Evolutionary conservation across 1,284 basidiomycete genomes (phyloP).

Genomic region (Sporisorium graminicola): DNA sequence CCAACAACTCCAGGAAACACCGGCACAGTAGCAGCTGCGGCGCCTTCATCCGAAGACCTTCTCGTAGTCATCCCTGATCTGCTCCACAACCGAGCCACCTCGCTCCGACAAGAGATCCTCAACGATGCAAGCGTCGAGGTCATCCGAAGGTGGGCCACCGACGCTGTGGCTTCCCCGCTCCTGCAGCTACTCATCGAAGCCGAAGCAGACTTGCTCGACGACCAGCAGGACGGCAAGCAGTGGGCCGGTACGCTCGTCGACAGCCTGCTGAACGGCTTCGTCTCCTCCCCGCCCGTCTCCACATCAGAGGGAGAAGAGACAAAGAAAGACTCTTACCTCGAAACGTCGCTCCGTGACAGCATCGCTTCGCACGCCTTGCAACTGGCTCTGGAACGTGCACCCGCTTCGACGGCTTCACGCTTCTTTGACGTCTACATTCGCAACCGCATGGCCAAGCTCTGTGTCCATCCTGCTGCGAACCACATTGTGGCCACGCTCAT

Average conservation of each 20-base stretch:
- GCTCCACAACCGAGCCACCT: slow-evolving; percentile 26
- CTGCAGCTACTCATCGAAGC: slow-evolving; percentile 57
- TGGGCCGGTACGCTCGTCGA: slow-evolving; percentile 50
- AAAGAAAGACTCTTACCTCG: slow-evolving; percentile 57
- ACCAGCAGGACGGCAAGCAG: background rate
- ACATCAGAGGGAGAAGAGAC: slow-evolving; percentile 4
- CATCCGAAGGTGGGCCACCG: slow-evolving; percentile 46
- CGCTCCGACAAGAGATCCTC: slow-evolving; percentile 26
- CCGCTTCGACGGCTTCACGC: slow-evolving; percentile 17
- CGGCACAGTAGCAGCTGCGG: background rate
- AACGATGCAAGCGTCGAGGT: slow-evolving; percentile 12
- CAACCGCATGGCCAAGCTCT: slow-evolving; percentile 58
- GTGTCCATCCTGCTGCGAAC: slow-evolving; percentile 65
- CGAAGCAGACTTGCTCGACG: slow-evolving; percentile 43
- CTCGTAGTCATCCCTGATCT: slow-evolving; percentile 35
- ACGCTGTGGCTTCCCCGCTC: slow-evolving; percentile 57
- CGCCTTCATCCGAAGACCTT: slow-evolving; percentile 12
- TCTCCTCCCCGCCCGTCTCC: slow-evolving; percentile 11
- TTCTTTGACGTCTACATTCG: slow-evolving; percentile 61
- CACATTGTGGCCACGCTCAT: slow-evolving; percentile 58
- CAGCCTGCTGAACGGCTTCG: slow-evolving; percentile 49
- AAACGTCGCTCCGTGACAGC: slow-evolving; percentile 62
- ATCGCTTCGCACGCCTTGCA: slow-evolving; percentile 65
- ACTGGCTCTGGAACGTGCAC: slow-evolving; percentile 32
- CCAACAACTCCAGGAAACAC: slow-evolving; percentile 17